Evolutionary conservation across 148 eudicot genomes (phyloP).

Genomic region (Heliosperma pusillum): DNA sequence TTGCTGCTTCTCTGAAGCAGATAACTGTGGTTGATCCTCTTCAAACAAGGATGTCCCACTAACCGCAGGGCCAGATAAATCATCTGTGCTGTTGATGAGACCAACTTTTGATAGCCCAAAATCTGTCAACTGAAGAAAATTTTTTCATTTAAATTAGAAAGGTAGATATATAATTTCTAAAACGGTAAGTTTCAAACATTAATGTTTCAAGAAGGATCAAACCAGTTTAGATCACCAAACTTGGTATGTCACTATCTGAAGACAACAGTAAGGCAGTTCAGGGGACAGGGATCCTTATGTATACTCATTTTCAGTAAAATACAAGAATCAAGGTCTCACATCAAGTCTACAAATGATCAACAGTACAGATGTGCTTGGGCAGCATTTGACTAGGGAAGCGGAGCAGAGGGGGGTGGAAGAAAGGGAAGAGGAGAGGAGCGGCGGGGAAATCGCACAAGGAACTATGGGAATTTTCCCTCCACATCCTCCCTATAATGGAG

Average conservation of each 20-base stretch:
- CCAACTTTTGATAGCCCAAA: constrained; percentile 99
- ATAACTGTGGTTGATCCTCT: constrained; percentile 60
- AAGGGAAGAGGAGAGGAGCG: background rate
- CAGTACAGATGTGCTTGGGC: background rate
- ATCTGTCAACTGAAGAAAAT: constrained; percentile 74
- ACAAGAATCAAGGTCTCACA: background rate
- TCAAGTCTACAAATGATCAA: background rate
- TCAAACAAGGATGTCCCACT: constrained; percentile 61
- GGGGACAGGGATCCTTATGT: background rate
- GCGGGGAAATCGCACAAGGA: background rate
- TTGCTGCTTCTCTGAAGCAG: constrained; percentile 59
- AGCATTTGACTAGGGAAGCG: background rate
- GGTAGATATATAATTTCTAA: background rate
- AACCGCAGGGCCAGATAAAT: constrained; percentile 90
- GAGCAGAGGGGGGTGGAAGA: background rate
- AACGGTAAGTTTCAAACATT: constrained; percentile 4
- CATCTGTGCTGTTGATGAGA: constrained; percentile 99
- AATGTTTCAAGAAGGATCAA: background rate
- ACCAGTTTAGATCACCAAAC: background rate
- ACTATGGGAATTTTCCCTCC: background rate
- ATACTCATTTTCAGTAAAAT: background rate
- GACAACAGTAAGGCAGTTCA: background rate
- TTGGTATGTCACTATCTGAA: background rate
- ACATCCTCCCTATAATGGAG: background rate
- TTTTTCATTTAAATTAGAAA: constrained; percentile 6